Evolutionary conservation across 768 basidiomycete genomes (phyloP), one percentile per base, ranked within the genome.

Genomic region (Cystofilobasidium bisporidii): DNA sequence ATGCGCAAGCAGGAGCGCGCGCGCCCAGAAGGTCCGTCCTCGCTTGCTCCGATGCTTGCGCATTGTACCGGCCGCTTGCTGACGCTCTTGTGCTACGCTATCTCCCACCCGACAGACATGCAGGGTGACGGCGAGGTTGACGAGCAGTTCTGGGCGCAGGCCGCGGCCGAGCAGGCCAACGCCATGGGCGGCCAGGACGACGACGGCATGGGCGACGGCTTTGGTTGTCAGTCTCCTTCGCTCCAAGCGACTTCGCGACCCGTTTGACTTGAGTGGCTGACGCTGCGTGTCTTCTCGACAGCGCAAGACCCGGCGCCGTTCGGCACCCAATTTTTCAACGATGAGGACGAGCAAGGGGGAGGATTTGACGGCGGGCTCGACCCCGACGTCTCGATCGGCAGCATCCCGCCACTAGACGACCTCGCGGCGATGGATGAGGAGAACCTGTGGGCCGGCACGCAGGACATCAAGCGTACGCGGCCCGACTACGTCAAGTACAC

Each of bases 81-180:
- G n/a, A 57, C 41, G 36, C 4, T 43, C 18, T 33, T 50, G 24
- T 33, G 5, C 36, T 33, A 43, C 9, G n/a, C 41, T 57, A 6
- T 26, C 24, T 12, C 17, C 14, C 48, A 6, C 57, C 28, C 36
- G 17, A 48, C 65, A 60, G 45, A 81, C 84, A 65, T 81, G 82
- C 33, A 84, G 82, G 33, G 87, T 0, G 67, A 91, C 71, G 91
- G 88, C 33, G 92, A 96, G 77, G 86, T 94, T 32, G 94, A 97
- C 74, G 91, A 93, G 78, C 85, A 88, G 70, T 98, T 92, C 80
- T 98, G 96, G 96, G 93, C 92, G 0, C 88, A 91, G 72, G 91
- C 90, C 5, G 92, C 91, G 14, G 90, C 89, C 0, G 84, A 88
- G 61, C 86, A 89, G 76, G 86, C 67, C 45, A 22, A 85, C 18